Conservation (phyloP, 23 red algal species). For the Pyropia yezoensis region DNA sequence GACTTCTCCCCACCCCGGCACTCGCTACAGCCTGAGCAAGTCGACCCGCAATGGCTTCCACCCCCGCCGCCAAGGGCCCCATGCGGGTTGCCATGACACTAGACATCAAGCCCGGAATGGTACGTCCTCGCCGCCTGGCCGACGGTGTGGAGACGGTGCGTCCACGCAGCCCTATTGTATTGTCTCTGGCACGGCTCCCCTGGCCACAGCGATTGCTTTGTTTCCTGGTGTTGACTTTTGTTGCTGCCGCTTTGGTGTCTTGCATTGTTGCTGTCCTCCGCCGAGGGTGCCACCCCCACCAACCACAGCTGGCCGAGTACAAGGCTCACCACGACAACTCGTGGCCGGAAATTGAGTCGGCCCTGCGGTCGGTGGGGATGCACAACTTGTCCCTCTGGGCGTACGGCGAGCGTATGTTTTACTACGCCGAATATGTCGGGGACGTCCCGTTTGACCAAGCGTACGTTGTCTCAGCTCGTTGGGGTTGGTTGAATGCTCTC, state of each 20-base stretch:
- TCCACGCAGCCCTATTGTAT: no score
- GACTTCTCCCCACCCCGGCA: no score
- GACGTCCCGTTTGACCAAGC: constrained; percentile 58
- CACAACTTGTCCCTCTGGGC: constrained; percentile 65
- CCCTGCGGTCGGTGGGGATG: constrained; percentile 47
- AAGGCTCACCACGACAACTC: constrained; percentile 27
- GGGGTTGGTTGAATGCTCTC: no score
- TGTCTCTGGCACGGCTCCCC: no score
- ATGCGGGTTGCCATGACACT: constrained; percentile 73
- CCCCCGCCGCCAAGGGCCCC: not conserved
- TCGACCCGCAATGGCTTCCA: no score
- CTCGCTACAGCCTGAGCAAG: no score
- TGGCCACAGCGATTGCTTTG: no score
- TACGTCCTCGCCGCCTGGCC: not conserved
- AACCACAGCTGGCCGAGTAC: constrained; percentile 34
- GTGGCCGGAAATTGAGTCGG: constrained; percentile 37
- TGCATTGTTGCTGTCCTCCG: no score
- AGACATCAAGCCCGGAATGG: constrained; percentile 40
- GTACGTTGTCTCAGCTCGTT: not conserved
- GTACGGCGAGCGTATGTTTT: constrained; percentile 60
- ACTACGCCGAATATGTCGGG: constrained; percentile 79
- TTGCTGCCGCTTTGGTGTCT: no score
- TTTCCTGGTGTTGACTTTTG: no score
- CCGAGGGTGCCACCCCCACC: not conserved
- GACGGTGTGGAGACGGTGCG: no score